Base-by-base conservation (phyloP, 2,329 filamentous ascomycete genomes). In the Penicillium sp. region DNA sequence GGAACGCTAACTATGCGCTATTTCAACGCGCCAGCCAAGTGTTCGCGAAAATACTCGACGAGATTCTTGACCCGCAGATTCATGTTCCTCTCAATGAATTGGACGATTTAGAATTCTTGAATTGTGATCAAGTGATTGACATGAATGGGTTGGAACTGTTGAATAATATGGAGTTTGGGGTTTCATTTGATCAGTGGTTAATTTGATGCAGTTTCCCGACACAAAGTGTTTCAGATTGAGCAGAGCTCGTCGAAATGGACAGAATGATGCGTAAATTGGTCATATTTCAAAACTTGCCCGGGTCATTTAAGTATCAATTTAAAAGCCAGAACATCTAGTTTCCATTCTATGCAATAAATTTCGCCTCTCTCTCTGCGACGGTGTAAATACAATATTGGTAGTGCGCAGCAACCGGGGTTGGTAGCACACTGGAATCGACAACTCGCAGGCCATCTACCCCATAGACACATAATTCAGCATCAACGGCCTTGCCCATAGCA, bases 341-440 rank as follows among this genome's bases (percentile, higher is more conserved):
- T 18, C 12, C 17, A 21, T n/a, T 6, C 30, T 26, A 8, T 6
- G 12, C 36, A 34, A 48, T 48, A 4, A 48, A 15, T 15, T 54
- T 43, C 4, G 47, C 52, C 2, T 55, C 55, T 26, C 51, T 52
- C 29, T 60, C 56, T 12, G 54, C 52, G 18, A 59, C 29, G 3
- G 54, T 61, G 54, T 67, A 67, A 0, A 63, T 15, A 7, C 50
- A 27, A 4, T 54, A 55, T 36, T 67, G 63, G 2, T 54, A 55
- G 30, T 65, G 64, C 3, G 43, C 58, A 7, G 47, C 46, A 1
- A 65, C 9, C 1, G 61, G 47, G 2, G 59, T 17, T 1, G 62
- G 64, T 13, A 66, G n/a, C 2, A 66, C 54, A 47, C 64, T 67
- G 1, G 64, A 61, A 50, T 66, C 63, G 0, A 62, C 64, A 32